Percentiles rank a stretch among this genome's conserved stretches.
Evolutionary conservation across 768 basidiomycete genomes (phyloP).

Genomic region (Collybiopsis confluens): DNA sequence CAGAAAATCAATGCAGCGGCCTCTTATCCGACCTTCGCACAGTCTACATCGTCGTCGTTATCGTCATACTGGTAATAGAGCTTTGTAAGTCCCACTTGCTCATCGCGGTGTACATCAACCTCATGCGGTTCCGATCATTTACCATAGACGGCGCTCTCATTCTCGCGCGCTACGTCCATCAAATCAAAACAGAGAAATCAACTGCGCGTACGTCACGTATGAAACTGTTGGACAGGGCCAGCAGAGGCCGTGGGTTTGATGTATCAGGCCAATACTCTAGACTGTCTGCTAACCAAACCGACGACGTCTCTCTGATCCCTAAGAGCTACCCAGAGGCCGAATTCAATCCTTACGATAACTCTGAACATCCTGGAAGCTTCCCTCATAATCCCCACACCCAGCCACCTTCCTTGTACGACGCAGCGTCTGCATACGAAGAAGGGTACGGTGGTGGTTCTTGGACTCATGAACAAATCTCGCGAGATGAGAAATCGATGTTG

Average conservation of each 20-base stretch:
- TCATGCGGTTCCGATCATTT: conserved; percentile 4
- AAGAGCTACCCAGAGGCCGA: not conserved
- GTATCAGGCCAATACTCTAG: not conserved
- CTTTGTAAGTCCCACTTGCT: conserved; percentile 41
- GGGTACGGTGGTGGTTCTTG: conserved; percentile 7
- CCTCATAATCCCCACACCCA: not conserved
- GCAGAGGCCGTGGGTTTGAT: conserved; percentile 1
- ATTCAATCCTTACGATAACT: conserved; percentile 7
- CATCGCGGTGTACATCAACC: not conserved
- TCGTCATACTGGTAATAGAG: conserved; percentile 44
- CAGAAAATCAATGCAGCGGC: conserved; percentile 40
- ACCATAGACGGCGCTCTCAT: conserved; percentile 48
- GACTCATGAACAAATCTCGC: conserved; percentile 3
- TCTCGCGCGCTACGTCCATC: conserved; percentile 50
- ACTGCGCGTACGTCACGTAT: conserved; percentile 31
- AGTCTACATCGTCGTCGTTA: conserved; percentile 42
- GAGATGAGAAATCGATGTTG: not conserved
- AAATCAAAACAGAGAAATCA: conserved; percentile 47
- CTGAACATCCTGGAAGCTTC: not conserved
- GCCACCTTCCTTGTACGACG: not conserved
- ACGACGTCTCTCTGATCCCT: not conserved
- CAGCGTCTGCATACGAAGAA: not conserved
- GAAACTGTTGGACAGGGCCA: not conserved
- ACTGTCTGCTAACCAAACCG: not conserved
- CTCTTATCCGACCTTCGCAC: conserved; percentile 39